A percentile compares a stretch with the other conserved stretches of the same genome.
phyloP scores from a whole-genome alignment of 208 protist species.

The Leishmania mexicana region DNA sequence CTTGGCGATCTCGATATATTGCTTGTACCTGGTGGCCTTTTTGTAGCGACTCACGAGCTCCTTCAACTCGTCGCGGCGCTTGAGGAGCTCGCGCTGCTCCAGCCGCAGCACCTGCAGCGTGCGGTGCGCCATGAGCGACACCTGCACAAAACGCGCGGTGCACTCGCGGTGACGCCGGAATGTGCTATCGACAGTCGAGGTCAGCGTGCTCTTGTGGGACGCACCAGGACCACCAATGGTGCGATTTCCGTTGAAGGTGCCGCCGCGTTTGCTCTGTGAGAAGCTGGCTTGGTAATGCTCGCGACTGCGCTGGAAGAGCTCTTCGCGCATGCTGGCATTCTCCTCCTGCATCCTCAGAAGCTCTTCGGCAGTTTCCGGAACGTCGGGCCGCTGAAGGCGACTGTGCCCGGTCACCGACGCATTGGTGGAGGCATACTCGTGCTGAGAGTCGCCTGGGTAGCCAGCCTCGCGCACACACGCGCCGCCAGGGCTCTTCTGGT shows the following conservation, averaged over 20 bases:
- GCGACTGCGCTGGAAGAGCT: conserved; percentile 40
- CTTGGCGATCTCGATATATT: conserved; percentile 52
- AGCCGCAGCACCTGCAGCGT: conserved; percentile 44
- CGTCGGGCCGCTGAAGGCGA: conserved; percentile 14
- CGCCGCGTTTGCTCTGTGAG: conserved; percentile 10
- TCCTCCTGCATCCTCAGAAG: conserved; percentile 44
- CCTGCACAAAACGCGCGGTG: conserved; percentile 40
- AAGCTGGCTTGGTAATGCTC: conserved; percentile 30
- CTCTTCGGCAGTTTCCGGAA: conserved; percentile 47
- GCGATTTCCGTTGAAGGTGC: conserved; percentile 1
- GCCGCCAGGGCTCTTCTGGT: background rate
- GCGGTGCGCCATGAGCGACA: conserved; percentile 42
- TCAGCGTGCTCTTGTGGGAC: conserved; percentile 6
- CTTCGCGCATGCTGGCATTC: conserved; percentile 50
- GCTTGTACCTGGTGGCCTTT: conserved; percentile 42
- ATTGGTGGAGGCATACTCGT: background rate
- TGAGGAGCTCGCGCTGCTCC: conserved; percentile 50
- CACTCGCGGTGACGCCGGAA: conserved; percentile 30
- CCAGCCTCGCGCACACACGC: background rate
- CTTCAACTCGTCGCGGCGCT: conserved; percentile 46
- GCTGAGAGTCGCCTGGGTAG: background rate
- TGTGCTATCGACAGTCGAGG: background rate
- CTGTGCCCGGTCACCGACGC: background rate
- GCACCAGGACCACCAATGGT: background rate
- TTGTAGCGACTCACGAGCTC: conserved; percentile 44